Conservation (phyloP, 345 rosid genomes). For the Salix purpurea region DNA sequence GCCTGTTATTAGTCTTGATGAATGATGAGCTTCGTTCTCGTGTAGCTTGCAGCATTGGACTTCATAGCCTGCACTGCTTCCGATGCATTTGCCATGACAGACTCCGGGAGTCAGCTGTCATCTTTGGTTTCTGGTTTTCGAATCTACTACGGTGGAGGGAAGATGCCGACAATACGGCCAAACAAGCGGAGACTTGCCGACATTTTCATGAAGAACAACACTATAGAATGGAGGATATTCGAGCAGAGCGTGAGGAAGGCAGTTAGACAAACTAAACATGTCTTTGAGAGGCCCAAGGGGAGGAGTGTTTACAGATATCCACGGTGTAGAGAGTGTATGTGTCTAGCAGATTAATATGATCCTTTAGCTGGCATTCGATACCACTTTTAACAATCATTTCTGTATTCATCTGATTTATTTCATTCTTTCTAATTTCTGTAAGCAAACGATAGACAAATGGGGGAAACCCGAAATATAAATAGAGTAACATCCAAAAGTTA, state of each 20-base stretch:
- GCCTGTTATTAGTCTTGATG: neutral
- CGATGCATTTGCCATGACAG: constrained; percentile 93
- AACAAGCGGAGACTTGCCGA: constrained; percentile 71
- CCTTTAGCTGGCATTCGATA: neutral
- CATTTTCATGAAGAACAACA: constrained; percentile 67
- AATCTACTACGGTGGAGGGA: constrained; percentile 81
- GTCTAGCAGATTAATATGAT: constrained; percentile 15
- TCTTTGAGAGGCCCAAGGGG: constrained; percentile 68
- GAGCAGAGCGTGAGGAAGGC: constrained; percentile 91
- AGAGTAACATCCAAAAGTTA: neutral
- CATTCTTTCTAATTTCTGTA: neutral
- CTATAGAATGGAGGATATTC: constrained; percentile 80
- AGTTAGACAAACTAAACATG: constrained; percentile 86
- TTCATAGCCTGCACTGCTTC: constrained; percentile 80
- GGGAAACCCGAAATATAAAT: neutral
- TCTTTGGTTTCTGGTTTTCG: constrained; percentile 85
- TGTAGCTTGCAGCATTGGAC: constrained; percentile 92
- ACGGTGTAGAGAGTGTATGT: constrained; percentile 86
- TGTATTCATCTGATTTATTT: neutral
- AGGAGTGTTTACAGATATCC: constrained; percentile 88
- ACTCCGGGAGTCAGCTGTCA: constrained; percentile 88
- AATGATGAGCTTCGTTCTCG: constrained; percentile 1
- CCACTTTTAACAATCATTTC: neutral
- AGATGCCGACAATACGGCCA: constrained; percentile 88
- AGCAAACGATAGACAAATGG: neutral